Evolutionary conservation across 805 yeast genomes (phyloP).

Genomic region (Candida parachauliodes): DNA sequence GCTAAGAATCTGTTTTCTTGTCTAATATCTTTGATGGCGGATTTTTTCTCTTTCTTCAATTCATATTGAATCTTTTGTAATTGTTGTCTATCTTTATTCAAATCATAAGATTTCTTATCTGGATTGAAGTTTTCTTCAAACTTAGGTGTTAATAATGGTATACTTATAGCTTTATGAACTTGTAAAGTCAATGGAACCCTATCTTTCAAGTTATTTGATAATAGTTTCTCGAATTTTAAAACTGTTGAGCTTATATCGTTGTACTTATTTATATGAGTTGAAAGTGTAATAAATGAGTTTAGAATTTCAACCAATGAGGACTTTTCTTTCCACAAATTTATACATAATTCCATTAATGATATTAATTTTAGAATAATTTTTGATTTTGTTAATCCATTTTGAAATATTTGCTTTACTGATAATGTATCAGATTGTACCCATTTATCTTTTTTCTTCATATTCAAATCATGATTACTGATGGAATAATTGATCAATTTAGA

Average conservation of each 20-base stretch:
- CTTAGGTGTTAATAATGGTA: conserved; percentile 82
- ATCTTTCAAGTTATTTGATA: conserved; percentile 24
- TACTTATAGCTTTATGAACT: conserved; percentile 77
- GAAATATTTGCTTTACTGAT: conserved; percentile 11
- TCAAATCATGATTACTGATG: conserved; percentile 12
- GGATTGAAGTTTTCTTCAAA: conserved; percentile 96
- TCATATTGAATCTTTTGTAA: conserved; percentile 76
- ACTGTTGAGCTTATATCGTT: neutral
- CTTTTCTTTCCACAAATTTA: conserved; percentile 57
- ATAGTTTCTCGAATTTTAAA: conserved; percentile 37
- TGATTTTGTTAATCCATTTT: conserved; percentile 15
- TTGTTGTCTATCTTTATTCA: conserved; percentile 73
- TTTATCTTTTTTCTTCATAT: conserved; percentile 11
- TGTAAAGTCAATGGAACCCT: conserved; percentile 73
- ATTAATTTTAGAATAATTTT: conserved; percentile 32
- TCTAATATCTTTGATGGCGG: conserved; percentile 84
- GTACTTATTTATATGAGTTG: conserved; percentile 32
- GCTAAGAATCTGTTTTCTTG: conserved; percentile 85
- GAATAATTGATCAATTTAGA: conserved; percentile 1
- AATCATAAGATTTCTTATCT: conserved; percentile 87
- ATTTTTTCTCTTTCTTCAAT: conserved; percentile 88
- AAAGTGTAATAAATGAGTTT: conserved; percentile 41
- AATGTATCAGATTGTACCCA: conserved; percentile 6
- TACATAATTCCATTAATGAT: conserved; percentile 26
- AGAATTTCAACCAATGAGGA: conserved; percentile 59